phyloP scores from a whole-genome alignment of 1,139 yeast genomes.

The Lodderomyces elongisporus region DNA sequence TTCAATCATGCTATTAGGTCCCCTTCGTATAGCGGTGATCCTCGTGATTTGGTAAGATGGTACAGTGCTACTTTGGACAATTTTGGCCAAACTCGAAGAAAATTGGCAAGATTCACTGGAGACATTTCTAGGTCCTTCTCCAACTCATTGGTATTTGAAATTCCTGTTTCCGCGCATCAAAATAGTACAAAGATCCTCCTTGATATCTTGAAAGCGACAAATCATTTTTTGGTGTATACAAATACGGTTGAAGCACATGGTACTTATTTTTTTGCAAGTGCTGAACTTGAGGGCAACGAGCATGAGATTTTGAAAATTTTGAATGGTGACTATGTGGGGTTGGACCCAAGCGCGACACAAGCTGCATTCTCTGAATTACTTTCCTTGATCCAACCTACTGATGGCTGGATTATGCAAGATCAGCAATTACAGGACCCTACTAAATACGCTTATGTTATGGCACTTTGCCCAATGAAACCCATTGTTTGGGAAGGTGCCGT shows the following conservation, averaged over 20 bases:
- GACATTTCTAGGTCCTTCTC: slow-evolving; percentile 68
- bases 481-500: slow-evolving; percentile 88
- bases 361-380: slow-evolving; percentile 31
- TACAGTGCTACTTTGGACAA: slow-evolving; percentile 77
- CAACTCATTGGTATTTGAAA: slow-evolving; percentile 66
- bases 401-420: slow-evolving; percentile 9
- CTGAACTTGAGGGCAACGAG: slow-evolving; percentile 46
- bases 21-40: slow-evolving; percentile 45
- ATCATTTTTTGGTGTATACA: slow-evolving; percentile 76
- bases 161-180: slow-evolving; percentile 38
- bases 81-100: slow-evolving; percentile 80
- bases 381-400: slow-evolving; percentile 16
- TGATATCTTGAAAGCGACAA: slow-evolving; percentile 53
- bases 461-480: slow-evolving; percentile 78
- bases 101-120: slow-evolving; percentile 71
- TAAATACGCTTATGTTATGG: slow-evolving; percentile 59
- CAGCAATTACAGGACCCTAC: slow-evolving; percentile 20
- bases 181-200: slow-evolving; percentile 52
- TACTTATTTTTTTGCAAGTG: slow-evolving; percentile 65
- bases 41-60: slow-evolving; percentile 72
- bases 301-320: slow-evolving; percentile 39
- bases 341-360: slow-evolving; percentile 25
- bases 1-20: slow-evolving; percentile 66
- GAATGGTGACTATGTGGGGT: slow-evolving; percentile 41
- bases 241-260: slow-evolving; percentile 74